phyloP scores from a whole-genome alignment of 148 eudicot species.

The Dysphania ambrosioides region DNA sequence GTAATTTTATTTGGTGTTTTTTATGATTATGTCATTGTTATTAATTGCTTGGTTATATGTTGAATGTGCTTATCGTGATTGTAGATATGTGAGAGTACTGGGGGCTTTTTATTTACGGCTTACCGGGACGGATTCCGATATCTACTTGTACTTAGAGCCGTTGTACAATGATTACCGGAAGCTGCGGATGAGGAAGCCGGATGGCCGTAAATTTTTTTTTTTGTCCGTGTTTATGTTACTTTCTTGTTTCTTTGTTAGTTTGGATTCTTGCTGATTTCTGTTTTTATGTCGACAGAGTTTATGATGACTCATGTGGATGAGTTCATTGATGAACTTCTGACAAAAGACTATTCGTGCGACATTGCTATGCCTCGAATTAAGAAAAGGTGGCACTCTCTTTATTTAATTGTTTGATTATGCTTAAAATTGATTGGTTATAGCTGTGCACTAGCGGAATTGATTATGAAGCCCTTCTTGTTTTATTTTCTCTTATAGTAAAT shows the following conservation, averaged over 20 bases:
- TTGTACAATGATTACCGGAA: slow-evolving; percentile 90
- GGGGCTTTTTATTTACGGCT: slow-evolving; percentile 94
- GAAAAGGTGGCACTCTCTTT: slow-evolving; percentile 49
- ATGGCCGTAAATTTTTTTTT: slow-evolving; percentile 61
- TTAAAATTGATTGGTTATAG: neutral
- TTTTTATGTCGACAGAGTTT: slow-evolving; percentile 42
- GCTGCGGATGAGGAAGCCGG: slow-evolving; percentile 57
- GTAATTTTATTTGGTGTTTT: no score
- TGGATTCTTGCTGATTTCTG: slow-evolving; percentile 2
- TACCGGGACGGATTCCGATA: slow-evolving; percentile 85
- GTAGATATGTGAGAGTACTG: slow-evolving; percentile 83
- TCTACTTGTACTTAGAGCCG: slow-evolving; percentile 87
- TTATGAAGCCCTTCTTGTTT: neutral
- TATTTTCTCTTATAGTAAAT: neutral
- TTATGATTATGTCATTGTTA: no score
- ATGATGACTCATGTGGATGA: slow-evolving; percentile 82
- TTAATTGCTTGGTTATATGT: neutral
- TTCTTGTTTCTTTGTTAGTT: neutral
- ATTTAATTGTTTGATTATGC: neutral
- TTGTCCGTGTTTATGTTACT: neutral
- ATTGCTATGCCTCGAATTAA: slow-evolving; percentile 90
- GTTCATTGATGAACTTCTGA: slow-evolving; percentile 86
- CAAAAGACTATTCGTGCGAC: slow-evolving; percentile 85
- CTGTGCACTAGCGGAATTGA: neutral
- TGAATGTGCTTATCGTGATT: slow-evolving; percentile 10